A percentile compares a stretch with the other conserved stretches of the same genome.
These are phyloP conservation scores for Xylaria flabelliformis DNA, from an alignment of 495 filamentous ascomycete genomes.

Conservation along the genomic window DNA sequence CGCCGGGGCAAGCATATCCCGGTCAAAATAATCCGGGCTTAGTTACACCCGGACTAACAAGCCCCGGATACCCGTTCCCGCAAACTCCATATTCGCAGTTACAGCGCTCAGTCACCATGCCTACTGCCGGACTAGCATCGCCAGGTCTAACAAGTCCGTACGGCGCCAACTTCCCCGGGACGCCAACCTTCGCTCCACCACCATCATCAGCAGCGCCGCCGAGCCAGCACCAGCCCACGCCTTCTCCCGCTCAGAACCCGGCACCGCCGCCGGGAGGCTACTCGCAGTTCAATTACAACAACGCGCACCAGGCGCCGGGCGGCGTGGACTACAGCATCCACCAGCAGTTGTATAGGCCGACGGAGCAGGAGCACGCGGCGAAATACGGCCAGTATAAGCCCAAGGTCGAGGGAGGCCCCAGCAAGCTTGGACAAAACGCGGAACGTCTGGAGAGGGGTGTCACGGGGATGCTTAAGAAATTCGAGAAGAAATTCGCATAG, in stretches of 20 bases:
- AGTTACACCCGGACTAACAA: constrained; percentile 33
- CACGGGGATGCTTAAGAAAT: constrained; percentile 81
- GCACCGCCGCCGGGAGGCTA: constrained; percentile 56
- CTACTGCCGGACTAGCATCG: constrained; percentile 37
- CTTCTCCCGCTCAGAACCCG: constrained; percentile 34
- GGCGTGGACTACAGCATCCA: constrained; percentile 70
- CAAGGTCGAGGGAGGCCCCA: constrained; percentile 55
- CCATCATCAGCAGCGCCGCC: constrained; percentile 34
- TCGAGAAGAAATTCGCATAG: constrained; percentile 76
- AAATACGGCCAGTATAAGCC: constrained; percentile 53
- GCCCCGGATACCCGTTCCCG: constrained; percentile 44
- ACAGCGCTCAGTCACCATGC: constrained; percentile 52
- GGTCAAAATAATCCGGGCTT: constrained; percentile 31
- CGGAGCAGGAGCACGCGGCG: constrained; percentile 60
- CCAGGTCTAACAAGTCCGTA: constrained; percentile 47
- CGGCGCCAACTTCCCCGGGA: constrained; percentile 47
- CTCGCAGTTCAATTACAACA: constrained; percentile 62
- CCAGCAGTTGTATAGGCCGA: constrained; percentile 78
- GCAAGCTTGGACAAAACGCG: constrained; percentile 73
- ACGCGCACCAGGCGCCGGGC: constrained; percentile 33
- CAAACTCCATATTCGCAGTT: constrained; percentile 43
- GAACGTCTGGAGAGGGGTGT: constrained; percentile 77
- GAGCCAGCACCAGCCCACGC: constrained; percentile 35
- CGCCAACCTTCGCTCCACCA: constrained; percentile 45
- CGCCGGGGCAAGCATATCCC: constrained; percentile 42